Evolutionary conservation across 495 filamentous ascomycete genomes (phyloP).

Genomic region (Hypoxylon crocopeplum): DNA sequence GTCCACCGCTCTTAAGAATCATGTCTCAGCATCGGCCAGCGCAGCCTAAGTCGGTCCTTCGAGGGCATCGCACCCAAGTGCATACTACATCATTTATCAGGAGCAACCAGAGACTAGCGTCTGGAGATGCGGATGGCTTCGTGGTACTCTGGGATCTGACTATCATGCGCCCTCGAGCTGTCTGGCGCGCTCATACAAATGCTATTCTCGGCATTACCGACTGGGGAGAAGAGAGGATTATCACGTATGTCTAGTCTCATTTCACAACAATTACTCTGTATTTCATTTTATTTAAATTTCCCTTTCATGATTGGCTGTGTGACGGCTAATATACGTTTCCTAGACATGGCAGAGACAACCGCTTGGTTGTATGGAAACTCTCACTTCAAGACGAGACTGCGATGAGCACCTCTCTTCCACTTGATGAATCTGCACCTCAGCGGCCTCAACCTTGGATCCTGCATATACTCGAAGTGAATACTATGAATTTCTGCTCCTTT

Average conservation of each 20-base stretch:
- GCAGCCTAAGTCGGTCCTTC: slow-evolving; percentile 83
- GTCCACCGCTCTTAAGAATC: not conserved
- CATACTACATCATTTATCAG: slow-evolving; percentile 78
- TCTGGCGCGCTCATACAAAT: slow-evolving; percentile 86
- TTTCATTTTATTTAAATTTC: not conserved
- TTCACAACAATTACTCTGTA: slow-evolving; percentile 7
- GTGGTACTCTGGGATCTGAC: slow-evolving; percentile 84
- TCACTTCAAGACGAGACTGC: slow-evolving; percentile 63
- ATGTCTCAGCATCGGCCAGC: slow-evolving; percentile 54
- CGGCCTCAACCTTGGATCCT: slow-evolving; percentile 81
- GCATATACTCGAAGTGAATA: slow-evolving; percentile 83
- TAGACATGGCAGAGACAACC: slow-evolving; percentile 91
- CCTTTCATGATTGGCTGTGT: slow-evolving; percentile 5
- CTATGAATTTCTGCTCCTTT: slow-evolving; percentile 96
- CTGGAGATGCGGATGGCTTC: slow-evolving; percentile 91
- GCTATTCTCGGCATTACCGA: slow-evolving; percentile 75
- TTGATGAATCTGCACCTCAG: slow-evolving; percentile 61
- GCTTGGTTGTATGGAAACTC: slow-evolving; percentile 84
- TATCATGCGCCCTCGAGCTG: slow-evolving; percentile 79
- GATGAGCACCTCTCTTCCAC: slow-evolving; percentile 74
- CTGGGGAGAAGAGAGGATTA: slow-evolving; percentile 67
- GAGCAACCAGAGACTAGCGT: slow-evolving; percentile 76
- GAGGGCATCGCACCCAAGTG: slow-evolving; percentile 83
- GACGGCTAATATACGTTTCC: slow-evolving; percentile 19
- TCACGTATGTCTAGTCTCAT: slow-evolving; percentile 70